phyloP scores from a whole-genome alignment of 2,329 filamentous ascomycete species.

The Aspergillus quadricinctus region DNA sequence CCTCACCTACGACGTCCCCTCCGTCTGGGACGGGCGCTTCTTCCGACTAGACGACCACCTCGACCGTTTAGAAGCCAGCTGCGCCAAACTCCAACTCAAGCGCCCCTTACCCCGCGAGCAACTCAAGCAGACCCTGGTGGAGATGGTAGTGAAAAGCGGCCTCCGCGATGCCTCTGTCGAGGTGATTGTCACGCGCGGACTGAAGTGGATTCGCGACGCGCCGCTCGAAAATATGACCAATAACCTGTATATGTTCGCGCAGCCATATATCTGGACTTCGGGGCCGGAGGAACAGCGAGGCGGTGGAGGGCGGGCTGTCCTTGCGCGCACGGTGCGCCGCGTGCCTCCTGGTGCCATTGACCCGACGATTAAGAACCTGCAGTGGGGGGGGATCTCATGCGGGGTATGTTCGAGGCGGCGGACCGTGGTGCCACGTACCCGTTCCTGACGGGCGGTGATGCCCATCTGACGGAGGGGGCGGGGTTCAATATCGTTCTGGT shows the following conservation, averaged over 20 bases:
- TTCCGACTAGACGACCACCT: conserved; percentile 52
- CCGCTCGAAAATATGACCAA: conserved; percentile 33
- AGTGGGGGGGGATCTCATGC: conserved; percentile 50
- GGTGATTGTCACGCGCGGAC: conserved; percentile 49
- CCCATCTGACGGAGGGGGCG: conserved; percentile 48
- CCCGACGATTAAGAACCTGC: conserved; percentile 50
- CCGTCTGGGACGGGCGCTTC: conserved; percentile 50
- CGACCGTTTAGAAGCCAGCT: no score
- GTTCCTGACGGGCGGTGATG: conserved; percentile 49
- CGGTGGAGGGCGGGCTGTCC: conserved; percentile 39
- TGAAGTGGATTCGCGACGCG: conserved; percentile 39
- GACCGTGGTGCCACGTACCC: conserved; percentile 48
- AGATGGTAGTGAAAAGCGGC: conserved; percentile 46
- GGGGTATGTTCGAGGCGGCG: conserved; percentile 44
- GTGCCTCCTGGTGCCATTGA: conserved; percentile 46
- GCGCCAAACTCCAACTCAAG: conserved; percentile 41
- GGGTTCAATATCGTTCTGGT: conserved; percentile 48
- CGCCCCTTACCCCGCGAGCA: conserved; percentile 41
- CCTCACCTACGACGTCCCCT: conserved; percentile 50
- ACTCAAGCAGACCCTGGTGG: conserved; percentile 37
- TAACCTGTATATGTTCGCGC: conserved; percentile 47
- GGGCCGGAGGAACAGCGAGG: conserved; percentile 39
- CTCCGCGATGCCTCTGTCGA: conserved; percentile 50
- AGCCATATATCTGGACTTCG: conserved; percentile 51
- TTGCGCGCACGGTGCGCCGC: conserved; percentile 45